Evolutionary conservation across 495 filamentous ascomycete genomes (phyloP).

Genomic region (Penicillium canescens): DNA sequence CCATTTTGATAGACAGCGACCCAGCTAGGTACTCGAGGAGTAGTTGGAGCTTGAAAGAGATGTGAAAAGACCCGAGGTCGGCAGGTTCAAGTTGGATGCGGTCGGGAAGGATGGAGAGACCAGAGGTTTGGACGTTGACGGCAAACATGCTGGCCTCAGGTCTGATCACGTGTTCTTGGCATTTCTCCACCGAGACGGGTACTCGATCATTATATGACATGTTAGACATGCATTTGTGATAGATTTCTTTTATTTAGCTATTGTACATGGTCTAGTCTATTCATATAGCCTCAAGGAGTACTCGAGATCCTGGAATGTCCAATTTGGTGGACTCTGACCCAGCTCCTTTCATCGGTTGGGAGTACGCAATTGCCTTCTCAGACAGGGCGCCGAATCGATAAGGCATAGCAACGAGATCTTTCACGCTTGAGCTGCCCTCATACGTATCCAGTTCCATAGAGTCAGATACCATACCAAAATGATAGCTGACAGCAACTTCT

Average conservation of each 20-base stretch:
- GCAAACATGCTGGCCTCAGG: conserved; percentile 40
- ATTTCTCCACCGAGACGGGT: conserved; percentile 6
- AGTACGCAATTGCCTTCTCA: conserved; percentile 49
- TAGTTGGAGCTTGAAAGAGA: conserved; percentile 19
- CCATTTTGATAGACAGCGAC: conserved; percentile 48
- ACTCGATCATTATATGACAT: background rate
- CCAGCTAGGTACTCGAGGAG: conserved; percentile 11
- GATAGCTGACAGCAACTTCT: conserved; percentile 21
- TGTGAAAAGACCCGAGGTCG: conserved; percentile 19
- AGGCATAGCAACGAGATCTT: conserved; percentile 25
- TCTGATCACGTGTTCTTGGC: conserved; percentile 42
- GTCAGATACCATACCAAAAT: conserved; percentile 36
- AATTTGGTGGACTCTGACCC: conserved; percentile 35
- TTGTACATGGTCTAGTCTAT: background rate
- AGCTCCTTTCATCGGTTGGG: conserved; percentile 24
- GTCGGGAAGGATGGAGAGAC: conserved; percentile 32
- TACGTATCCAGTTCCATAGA: conserved; percentile 16
- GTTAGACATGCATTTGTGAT: conserved; percentile 2
- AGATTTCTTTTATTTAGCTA: background rate
- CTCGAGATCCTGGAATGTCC: conserved; percentile 40
- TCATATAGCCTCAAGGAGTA: conserved; percentile 23
- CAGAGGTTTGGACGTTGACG: conserved; percentile 40
- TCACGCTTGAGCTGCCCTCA: conserved; percentile 5
- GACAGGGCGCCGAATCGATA: conserved; percentile 51
- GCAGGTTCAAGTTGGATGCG: conserved; percentile 25